Percentiles rank a stretch among this genome's conserved stretches.
Evolutionary conservation across 148 eudicot species (phyloP).

Genomic region (Amaranthus cruentus): DNA sequence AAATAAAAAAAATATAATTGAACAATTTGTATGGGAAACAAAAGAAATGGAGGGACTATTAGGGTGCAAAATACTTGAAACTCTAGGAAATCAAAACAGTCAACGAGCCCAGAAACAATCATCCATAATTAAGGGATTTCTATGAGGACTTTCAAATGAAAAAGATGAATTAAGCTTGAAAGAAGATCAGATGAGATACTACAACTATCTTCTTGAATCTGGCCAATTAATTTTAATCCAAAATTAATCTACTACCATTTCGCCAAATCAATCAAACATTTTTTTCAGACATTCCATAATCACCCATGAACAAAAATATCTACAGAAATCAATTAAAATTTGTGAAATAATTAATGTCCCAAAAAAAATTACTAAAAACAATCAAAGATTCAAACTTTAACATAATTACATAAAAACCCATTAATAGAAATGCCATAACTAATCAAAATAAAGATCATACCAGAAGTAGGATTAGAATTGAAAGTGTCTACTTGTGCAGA

Average conservation of each 20-base stretch:
- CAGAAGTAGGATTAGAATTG: constrained; percentile 41
- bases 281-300: too few relatives aligned
- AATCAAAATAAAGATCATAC: constrained; percentile 27
- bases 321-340: neutral
- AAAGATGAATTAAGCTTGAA: neutral
- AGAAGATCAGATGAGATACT: neutral
- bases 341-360: neutral
- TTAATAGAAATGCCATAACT: neutral
- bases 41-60: neutral
- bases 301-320: neutral
- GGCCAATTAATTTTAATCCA: neutral
- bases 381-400: constrained; percentile 10
- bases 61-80: neutral
- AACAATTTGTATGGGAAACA: too few relatives aligned
- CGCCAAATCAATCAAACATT: neutral
- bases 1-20: too few relatives aligned
- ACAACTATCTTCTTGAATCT: neutral
- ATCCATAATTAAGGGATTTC: neutral
- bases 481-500: constrained; percentile 71
- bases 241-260: neutral
- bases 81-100: neutral
- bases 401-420: neutral
- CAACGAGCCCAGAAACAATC: constrained; percentile 7
- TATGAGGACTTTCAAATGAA: neutral
- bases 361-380: neutral